Conservation (phyloP, 768 basidiomycete genomes). For the Mrakia frigida region DNA sequence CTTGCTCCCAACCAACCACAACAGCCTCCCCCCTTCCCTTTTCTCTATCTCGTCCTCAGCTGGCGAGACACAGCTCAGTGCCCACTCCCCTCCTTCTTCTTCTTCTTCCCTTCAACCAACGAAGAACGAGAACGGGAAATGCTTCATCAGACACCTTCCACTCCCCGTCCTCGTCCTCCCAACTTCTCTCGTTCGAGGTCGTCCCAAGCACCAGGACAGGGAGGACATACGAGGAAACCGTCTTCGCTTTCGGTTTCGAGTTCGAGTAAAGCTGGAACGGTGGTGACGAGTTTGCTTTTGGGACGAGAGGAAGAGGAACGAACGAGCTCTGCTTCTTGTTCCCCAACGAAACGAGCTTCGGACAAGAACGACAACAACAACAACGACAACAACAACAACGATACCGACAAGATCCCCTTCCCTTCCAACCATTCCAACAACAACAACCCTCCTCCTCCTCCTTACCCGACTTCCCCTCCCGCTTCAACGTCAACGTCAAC, state of each 20-base stretch:
- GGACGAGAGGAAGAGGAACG: background rate
- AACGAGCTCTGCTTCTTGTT: background rate
- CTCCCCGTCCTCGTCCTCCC: slow-evolving; percentile 28
- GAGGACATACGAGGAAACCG: background rate
- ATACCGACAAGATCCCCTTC: background rate
- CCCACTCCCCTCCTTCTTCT: background rate
- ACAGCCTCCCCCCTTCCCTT: background rate
- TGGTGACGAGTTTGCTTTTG: too few species aligned
- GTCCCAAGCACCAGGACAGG: background rate
- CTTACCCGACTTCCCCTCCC: background rate
- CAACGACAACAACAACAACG: too few species aligned
- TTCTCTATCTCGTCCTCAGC: background rate
- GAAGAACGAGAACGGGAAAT: background rate
- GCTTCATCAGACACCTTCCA: slow-evolving; percentile 1
- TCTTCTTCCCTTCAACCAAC: background rate
- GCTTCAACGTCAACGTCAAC: background rate
- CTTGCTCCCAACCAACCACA: background rate
- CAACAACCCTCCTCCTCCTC: slow-evolving; percentile 8
- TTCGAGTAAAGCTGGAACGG: background rate
- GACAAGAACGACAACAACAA: too few species aligned
- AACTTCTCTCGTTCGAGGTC: slow-evolving; percentile 1
- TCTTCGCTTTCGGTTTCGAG: background rate
- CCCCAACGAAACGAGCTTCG: background rate
- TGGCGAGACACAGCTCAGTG: background rate
- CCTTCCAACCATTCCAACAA: background rate